These are phyloP conservation scores for Amylostereum chailletii DNA, from an alignment of 1,284 basidiomycete species.

Conservation along the genomic window DNA sequence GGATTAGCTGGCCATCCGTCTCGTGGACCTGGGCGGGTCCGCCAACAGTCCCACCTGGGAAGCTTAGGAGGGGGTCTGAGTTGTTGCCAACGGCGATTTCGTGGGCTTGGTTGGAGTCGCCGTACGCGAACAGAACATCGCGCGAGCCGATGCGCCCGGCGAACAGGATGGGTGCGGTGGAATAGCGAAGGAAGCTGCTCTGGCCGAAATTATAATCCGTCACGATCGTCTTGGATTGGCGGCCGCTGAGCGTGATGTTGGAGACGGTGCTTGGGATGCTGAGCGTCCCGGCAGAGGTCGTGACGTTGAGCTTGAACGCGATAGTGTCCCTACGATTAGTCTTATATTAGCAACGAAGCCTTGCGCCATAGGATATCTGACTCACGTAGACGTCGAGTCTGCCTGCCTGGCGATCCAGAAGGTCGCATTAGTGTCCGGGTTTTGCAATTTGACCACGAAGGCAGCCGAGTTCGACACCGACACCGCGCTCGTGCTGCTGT, in stretches of 20 bases:
- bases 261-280: slow-evolving; percentile 44
- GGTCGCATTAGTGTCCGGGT: slow-evolving; percentile 52
- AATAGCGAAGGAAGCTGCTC: slow-evolving; percentile 45
- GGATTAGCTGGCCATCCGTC: slow-evolving; percentile 52
- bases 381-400: slow-evolving; percentile 59
- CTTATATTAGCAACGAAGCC: not conserved
- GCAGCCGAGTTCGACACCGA: slow-evolving; percentile 38
- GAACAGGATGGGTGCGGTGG: slow-evolving; percentile 61
- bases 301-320: slow-evolving; percentile 48
- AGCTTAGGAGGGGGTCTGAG: slow-evolving; percentile 22
- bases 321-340: slow-evolving; percentile 30
- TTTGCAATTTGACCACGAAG: slow-evolving; percentile 57
- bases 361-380: slow-evolving; percentile 1
- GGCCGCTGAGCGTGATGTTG: slow-evolving; percentile 51
- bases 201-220: slow-evolving; percentile 59
- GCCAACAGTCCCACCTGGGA: slow-evolving; percentile 28
- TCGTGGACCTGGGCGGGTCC: slow-evolving; percentile 59
- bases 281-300: slow-evolving; percentile 39
- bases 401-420: slow-evolving; percentile 69
- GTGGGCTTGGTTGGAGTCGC: slow-evolving; percentile 48
- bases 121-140: slow-evolving; percentile 65
- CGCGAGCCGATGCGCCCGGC: slow-evolving; percentile 57
- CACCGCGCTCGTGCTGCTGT: slow-evolving; percentile 43
- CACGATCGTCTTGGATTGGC: slow-evolving; percentile 63
- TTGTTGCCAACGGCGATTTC: slow-evolving; percentile 42